Evolutionary conservation across 78 protist genomes (phyloP).

Genomic region (Bigelowiella natans): DNA sequence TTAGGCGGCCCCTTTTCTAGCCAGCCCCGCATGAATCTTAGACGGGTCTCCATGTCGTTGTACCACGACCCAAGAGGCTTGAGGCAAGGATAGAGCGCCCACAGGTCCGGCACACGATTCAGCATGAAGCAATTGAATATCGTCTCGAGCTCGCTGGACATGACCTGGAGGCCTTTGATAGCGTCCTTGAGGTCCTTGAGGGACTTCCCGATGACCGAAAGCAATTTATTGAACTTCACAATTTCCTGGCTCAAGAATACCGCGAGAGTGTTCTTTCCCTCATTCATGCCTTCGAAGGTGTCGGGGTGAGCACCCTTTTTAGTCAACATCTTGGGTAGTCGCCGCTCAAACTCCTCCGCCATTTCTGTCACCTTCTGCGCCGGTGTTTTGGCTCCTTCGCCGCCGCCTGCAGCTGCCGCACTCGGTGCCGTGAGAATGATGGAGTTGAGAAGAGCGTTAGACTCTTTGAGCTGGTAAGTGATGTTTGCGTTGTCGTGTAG

Average conservation of each 20-base stretch:
- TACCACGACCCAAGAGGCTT: slow-evolving; percentile 52
- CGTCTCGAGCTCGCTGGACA: slow-evolving; percentile 36
- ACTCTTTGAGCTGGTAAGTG: slow-evolving; percentile 41
- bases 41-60: slow-evolving; percentile 33
- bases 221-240: slow-evolving; percentile 42
- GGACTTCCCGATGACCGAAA: neutral
- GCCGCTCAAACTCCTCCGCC: neutral
- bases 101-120: slow-evolving; percentile 36
- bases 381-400: neutral
- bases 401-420: neutral
- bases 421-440: slow-evolving; percentile 37
- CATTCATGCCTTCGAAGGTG: neutral
- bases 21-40: slow-evolving; percentile 46
- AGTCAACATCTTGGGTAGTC: neutral
- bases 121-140: slow-evolving; percentile 1
- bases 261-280: slow-evolving; percentile 27
- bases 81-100: slow-evolving; percentile 48
- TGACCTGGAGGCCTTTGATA: slow-evolving; percentile 55
- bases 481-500: slow-evolving; percentile 55
- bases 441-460: neutral
- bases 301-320: neutral
- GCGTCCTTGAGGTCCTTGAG: slow-evolving; percentile 41
- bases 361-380: neutral
- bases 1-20: slow-evolving; percentile 35
- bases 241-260: slow-evolving; percentile 45